Percentiles rank a stretch among this genome's conserved stretches.
Conservation (phyloP, 495 filamentous ascomycete genomes). For the Trypethelium eluteriae region DNA sequence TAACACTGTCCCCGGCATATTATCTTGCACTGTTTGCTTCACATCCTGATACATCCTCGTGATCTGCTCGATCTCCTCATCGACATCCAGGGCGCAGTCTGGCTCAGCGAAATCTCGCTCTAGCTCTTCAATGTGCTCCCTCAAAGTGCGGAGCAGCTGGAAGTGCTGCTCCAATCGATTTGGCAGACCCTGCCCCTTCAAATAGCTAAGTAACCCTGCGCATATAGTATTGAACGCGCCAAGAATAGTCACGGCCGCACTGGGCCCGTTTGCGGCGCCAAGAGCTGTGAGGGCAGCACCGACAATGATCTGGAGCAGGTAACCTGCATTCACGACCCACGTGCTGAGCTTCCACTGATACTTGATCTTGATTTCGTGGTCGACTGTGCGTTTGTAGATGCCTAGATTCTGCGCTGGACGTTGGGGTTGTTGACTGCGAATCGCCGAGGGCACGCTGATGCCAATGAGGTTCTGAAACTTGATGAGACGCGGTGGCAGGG, state of each 20-base stretch:
- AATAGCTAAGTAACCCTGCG: constrained; percentile 18
- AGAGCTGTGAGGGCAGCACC: constrained; percentile 23
- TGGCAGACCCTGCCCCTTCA: constrained; percentile 21
- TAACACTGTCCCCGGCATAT: background rate
- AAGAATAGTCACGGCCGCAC: constrained; percentile 23
- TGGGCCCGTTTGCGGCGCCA: constrained; percentile 14
- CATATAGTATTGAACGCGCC: constrained; percentile 24
- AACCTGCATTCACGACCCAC: background rate
- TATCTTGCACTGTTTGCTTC: constrained; percentile 7
- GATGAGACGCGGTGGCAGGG: background rate
- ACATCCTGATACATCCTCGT: background rate
- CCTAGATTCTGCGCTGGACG: constrained; percentile 4
- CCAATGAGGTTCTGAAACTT: constrained; percentile 10
- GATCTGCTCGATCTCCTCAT: constrained; percentile 2
- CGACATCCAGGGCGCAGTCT: constrained; percentile 3
- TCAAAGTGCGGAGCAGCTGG: constrained; percentile 1
- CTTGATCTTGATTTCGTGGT: constrained; percentile 10
- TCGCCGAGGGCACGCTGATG: constrained; percentile 9
- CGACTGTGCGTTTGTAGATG: constrained; percentile 8
- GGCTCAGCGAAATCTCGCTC: constrained; percentile 8
- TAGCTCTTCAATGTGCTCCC: constrained; percentile 4
- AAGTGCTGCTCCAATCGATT: constrained; percentile 3
- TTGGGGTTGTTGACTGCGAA: constrained; percentile 7
- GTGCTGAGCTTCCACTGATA: constrained; percentile 7
- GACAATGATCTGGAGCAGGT: constrained; percentile 21